These are phyloP conservation scores for Stagonosporopsis cucurbitacearum DNA, from an alignment of 2,329 filamentous ascomycete species.

Conservation along the genomic window DNA sequence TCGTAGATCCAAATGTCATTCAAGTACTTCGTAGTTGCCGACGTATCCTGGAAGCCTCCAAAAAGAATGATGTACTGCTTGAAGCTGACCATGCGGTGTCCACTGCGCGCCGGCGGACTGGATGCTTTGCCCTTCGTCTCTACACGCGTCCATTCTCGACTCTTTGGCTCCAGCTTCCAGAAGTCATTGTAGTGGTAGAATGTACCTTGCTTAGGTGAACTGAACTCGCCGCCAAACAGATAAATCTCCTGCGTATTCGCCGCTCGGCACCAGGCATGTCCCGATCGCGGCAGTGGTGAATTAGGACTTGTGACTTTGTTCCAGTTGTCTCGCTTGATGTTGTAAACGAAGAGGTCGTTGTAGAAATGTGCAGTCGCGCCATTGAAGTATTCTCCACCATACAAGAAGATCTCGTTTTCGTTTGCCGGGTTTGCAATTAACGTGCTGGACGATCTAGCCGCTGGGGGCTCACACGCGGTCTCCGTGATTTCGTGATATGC, in stretches of 20 bases:
- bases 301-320: conserved; percentile 89
- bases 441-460: conserved; percentile 78
- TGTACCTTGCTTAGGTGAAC: conserved; percentile 93
- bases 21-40: conserved; percentile 91
- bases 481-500: conserved; percentile 95
- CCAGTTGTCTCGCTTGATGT: conserved; percentile 89
- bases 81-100: conserved; percentile 94
- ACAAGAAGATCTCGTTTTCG: conserved; percentile 85
- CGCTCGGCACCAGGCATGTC: conserved; percentile 92
- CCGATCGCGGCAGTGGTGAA: conserved; percentile 84
- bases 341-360: conserved; percentile 71
- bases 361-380: conserved; percentile 79
- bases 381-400: conserved; percentile 96
- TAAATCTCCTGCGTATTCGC: conserved; percentile 87
- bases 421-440: conserved; percentile 86
- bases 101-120: conserved; percentile 82
- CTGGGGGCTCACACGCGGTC: conserved; percentile 72
- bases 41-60: conserved; percentile 96
- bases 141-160: conserved; percentile 88
- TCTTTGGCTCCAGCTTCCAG: conserved; percentile 85
- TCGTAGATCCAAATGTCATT: conserved; percentile 97
- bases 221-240: conserved; percentile 96
- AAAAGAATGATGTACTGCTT: conserved; percentile 97
- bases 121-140: conserved; percentile 82
- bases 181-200: conserved; percentile 99